A percentile compares a stretch with the other conserved stretches of the same genome.
phyloP scores from a whole-genome alignment of 805 yeast species.

The Tetrapisispora phaffii region DNA sequence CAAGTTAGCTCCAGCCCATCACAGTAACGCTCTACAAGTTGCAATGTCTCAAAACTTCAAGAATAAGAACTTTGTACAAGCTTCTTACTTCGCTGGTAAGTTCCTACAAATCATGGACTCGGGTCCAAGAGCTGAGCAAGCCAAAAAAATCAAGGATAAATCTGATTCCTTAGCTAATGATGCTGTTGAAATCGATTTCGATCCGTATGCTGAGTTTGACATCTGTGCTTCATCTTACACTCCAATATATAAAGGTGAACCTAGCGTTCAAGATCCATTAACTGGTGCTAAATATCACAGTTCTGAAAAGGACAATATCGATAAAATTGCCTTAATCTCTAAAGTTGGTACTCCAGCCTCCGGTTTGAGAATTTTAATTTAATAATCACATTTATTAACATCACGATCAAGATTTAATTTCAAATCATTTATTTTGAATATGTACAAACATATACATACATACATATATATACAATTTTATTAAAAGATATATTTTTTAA shows the following conservation, averaged over 20 bases:
- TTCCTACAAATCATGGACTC: conserved; percentile 57
- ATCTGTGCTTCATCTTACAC: conserved; percentile 81
- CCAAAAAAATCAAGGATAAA: conserved; percentile 67
- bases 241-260: conserved; percentile 76
- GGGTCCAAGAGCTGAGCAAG: conserved; percentile 84
- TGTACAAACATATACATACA: neutral
- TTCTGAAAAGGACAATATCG: conserved; percentile 67
- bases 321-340: conserved; percentile 67
- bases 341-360: conserved; percentile 85
- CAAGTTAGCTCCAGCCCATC: conserved; percentile 71
- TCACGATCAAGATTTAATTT: neutral
- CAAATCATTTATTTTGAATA: no score
- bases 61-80: conserved; percentile 77
- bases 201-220: conserved; percentile 83
- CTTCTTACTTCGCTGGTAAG: conserved; percentile 82
- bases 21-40: conserved; percentile 80
- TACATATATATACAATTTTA: neutral
- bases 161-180: conserved; percentile 78
- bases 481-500: neutral
- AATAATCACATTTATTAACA: neutral
- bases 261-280: conserved; percentile 62
- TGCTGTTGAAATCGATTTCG: conserved; percentile 84
- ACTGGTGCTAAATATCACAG: conserved; percentile 83
- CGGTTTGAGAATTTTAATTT: conserved; percentile 52
- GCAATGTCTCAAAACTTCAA: conserved; percentile 92